Conservation (phyloP, 1,284 basidiomycete species). For the Wallemia hederae region DNA sequence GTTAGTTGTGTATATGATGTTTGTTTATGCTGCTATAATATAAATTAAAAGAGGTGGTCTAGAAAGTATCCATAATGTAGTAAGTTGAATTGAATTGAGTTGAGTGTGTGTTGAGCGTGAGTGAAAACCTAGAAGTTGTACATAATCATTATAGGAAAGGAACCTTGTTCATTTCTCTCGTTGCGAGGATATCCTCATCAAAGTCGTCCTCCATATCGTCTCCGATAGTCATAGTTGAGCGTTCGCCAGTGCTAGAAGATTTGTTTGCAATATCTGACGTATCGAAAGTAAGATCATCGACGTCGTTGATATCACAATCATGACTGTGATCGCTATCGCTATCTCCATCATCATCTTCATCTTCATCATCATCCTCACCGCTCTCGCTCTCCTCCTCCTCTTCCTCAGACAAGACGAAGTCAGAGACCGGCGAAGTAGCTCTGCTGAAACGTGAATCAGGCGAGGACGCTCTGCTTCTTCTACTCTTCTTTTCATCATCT, state of each 20-base stretch:
- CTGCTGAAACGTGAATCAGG: constrained; percentile 6
- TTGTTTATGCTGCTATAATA: too few species aligned
- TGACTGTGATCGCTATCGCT: constrained; percentile 14
- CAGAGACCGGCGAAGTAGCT: constrained; percentile 4
- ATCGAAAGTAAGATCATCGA: background rate
- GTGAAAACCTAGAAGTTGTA: background rate
- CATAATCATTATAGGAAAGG: constrained; percentile 23
- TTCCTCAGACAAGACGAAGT: constrained; percentile 12
- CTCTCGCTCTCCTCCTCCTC: constrained; percentile 15
- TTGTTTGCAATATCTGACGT: background rate
- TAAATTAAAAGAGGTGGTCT: too few species aligned
- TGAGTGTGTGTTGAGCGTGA: background rate
- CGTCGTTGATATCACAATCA: background rate
- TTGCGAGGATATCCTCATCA: constrained; percentile 47
- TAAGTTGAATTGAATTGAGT: too few species aligned
- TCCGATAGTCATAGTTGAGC: constrained; percentile 12
- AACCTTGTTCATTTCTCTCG: constrained; percentile 57
- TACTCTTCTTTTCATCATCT: constrained; percentile 9
- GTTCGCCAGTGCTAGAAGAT: background rate
- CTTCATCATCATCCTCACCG: constrained; percentile 7
- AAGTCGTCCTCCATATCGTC: constrained; percentile 33
- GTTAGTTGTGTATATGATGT: background rate
- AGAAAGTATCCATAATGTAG: too few species aligned
- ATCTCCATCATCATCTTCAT: constrained; percentile 17
- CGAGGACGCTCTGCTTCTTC: constrained; percentile 12